Conservation (phyloP, 106 monocot species). For the Vanilla planifolia region DNA sequence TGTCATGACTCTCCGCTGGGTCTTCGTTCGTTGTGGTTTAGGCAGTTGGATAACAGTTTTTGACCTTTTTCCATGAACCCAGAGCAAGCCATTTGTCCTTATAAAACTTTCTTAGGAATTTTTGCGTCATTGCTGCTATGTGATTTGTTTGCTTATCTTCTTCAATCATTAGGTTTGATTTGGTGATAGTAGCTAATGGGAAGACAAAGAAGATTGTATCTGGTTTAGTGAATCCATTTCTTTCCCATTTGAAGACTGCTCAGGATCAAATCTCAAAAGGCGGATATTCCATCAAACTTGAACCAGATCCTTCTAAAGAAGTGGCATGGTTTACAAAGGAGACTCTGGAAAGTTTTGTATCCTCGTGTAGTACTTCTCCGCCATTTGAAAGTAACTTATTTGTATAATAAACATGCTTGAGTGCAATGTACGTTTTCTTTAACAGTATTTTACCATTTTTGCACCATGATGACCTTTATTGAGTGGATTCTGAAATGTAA, state of each 20-base stretch:
- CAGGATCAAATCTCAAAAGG: conserved; percentile 64
- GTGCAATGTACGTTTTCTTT: not conserved
- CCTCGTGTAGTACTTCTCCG: not conserved
- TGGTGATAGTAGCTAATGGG: conserved; percentile 55
- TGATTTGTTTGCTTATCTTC: not conserved
- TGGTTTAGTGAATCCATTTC: conserved; percentile 64
- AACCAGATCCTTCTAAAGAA: conserved; percentile 31
- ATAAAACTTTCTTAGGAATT: no score
- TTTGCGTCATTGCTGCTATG: no score
- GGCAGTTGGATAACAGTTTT: no score
- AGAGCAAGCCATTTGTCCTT: no score
- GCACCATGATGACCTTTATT: not conserved
- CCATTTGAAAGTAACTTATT: not conserved
- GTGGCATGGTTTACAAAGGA: conserved; percentile 68
- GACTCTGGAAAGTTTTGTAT: conserved; percentile 48
- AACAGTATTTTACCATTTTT: not conserved
- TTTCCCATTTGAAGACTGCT: conserved; percentile 58
- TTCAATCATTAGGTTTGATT: conserved; percentile 55
- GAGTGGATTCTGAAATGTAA: conserved; percentile 6
- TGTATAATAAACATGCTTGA: not conserved
- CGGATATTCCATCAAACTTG: conserved; percentile 62
- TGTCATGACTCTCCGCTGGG: no score
- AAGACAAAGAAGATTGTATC: conserved; percentile 60
- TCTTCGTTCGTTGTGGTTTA: no score
- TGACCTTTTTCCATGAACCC: no score